These are phyloP conservation scores for Colletotrichum neosansevieriae DNA, from an alignment of 2,329 filamentous ascomycete genomes.

Conservation along the genomic window DNA sequence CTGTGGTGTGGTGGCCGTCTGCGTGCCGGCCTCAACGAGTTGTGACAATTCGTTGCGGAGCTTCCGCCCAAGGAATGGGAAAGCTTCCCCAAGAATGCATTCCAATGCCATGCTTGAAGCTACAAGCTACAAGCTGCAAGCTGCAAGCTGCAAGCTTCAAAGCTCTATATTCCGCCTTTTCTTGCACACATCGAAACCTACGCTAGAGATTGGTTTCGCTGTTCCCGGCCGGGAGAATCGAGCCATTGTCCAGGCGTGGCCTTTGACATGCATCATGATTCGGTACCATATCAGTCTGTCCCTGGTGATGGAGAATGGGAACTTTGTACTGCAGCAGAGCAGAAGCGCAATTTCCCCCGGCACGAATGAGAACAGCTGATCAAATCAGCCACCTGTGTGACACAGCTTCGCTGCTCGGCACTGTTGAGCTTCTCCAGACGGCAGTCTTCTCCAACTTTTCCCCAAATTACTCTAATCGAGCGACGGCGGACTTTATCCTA, in stretches of 20 bases:
- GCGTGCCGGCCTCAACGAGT: constrained; percentile 12
- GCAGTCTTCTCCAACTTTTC: constrained; percentile 38
- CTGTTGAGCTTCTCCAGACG: constrained; percentile 22
- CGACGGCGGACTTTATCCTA: constrained; percentile 17
- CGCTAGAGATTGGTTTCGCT: background rate
- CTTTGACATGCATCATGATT: background rate
- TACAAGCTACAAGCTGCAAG: constrained; percentile 2
- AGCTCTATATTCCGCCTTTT: background rate
- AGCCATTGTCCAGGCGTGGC: background rate
- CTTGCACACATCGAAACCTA: background rate
- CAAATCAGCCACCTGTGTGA: constrained; percentile 30
- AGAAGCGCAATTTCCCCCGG: constrained; percentile 9
- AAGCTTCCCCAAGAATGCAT: constrained; percentile 15
- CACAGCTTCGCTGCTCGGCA: constrained; percentile 36
- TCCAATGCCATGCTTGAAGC: background rate
- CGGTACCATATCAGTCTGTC: constrained; percentile 1
- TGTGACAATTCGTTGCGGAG: constrained; percentile 10
- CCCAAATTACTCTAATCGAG: constrained; percentile 36
- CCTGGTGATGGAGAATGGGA: constrained; percentile 11
- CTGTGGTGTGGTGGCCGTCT: constrained; percentile 16
- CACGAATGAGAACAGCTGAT: constrained; percentile 3
- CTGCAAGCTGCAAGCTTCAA: constrained; percentile 1
- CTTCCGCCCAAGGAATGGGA: constrained; percentile 22
- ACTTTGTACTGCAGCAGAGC: constrained; percentile 12
- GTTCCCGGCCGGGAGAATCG: background rate